Conservation (phyloP, 495 filamentous ascomycete genomes). For the Cenococcum geophilum region DNA sequence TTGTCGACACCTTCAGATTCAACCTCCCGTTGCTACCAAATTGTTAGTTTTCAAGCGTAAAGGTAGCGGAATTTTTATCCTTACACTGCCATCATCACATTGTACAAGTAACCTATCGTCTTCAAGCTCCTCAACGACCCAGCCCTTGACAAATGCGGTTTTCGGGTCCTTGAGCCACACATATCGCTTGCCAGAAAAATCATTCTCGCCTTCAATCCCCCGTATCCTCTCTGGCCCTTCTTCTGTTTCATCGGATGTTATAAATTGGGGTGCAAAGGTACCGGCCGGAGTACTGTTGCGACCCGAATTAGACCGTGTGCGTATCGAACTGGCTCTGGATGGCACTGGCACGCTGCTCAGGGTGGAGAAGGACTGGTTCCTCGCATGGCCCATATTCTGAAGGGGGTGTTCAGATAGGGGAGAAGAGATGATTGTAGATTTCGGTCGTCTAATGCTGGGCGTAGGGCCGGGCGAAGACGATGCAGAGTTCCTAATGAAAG, state of each 20-base stretch:
- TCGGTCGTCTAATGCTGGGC: slow-evolving; percentile 54
- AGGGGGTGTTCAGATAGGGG: slow-evolving; percentile 41
- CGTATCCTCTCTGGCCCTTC: slow-evolving; percentile 60
- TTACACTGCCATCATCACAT: slow-evolving; percentile 87
- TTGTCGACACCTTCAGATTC: slow-evolving; percentile 85
- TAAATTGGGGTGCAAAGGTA: slow-evolving; percentile 94
- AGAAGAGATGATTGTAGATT: slow-evolving; percentile 63
- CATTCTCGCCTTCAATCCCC: slow-evolving; percentile 87
- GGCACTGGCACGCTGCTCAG: slow-evolving; percentile 31
- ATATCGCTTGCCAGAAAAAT: slow-evolving; percentile 98
- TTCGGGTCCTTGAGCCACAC: slow-evolving; percentile 89
- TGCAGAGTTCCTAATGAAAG: slow-evolving; percentile 59
- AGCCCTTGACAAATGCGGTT: slow-evolving; percentile 83
- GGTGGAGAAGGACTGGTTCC: slow-evolving; percentile 55
- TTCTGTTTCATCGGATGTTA: slow-evolving; percentile 72
- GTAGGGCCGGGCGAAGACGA: slow-evolving; percentile 57
- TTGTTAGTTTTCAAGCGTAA: not conserved
- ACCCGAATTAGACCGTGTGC: slow-evolving; percentile 57
- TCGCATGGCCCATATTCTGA: slow-evolving; percentile 44
- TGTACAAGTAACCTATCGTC: slow-evolving; percentile 69
- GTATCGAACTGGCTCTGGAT: slow-evolving; percentile 39
- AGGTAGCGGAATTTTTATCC: slow-evolving; percentile 19
- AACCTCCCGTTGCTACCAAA: slow-evolving; percentile 71
- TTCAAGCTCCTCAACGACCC: slow-evolving; percentile 75
- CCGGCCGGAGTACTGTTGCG: slow-evolving; percentile 50